These are phyloP conservation scores for Petunia axillaris DNA, from an alignment of 257 asterid species.

Conservation along the genomic window DNA sequence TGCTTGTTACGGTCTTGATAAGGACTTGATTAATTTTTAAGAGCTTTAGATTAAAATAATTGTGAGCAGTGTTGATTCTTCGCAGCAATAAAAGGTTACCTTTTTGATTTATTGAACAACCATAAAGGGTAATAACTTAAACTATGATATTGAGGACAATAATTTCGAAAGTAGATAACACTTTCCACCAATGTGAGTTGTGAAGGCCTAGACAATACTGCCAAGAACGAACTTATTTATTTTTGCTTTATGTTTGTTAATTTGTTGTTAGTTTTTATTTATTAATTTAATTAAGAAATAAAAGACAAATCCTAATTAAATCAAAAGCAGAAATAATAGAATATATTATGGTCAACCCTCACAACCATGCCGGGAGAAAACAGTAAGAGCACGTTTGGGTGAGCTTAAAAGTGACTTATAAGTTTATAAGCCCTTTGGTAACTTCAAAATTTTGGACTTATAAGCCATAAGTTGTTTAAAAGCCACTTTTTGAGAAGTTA, in stretches of 20 bases:
- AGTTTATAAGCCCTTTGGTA: too few species aligned
- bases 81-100: too few species aligned
- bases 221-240: too few species aligned
- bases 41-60: too few species aligned
- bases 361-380: background rate
- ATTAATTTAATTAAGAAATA: background rate
- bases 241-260: background rate
- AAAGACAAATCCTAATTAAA: background rate
- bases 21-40: too few species aligned
- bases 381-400: too few species aligned
- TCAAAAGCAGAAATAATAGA: background rate
- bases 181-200: background rate
- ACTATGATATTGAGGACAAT: background rate
- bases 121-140: background rate
- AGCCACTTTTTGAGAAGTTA: too few species aligned
- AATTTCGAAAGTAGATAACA: conserved; percentile 15
- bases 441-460: too few species aligned
- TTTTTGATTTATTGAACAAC: background rate
- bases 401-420: too few species aligned
- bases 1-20: too few species aligned
- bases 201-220: conserved; percentile 5
- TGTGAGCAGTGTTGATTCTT: too few species aligned
- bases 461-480: too few species aligned
- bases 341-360: background rate
- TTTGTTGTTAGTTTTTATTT: background rate